A percentile compares a stretch with the other conserved stretches of the same genome.
Conservation (phyloP, 2,329 filamentous ascomycete species). For the Knoxdaviesia proteae region DNA sequence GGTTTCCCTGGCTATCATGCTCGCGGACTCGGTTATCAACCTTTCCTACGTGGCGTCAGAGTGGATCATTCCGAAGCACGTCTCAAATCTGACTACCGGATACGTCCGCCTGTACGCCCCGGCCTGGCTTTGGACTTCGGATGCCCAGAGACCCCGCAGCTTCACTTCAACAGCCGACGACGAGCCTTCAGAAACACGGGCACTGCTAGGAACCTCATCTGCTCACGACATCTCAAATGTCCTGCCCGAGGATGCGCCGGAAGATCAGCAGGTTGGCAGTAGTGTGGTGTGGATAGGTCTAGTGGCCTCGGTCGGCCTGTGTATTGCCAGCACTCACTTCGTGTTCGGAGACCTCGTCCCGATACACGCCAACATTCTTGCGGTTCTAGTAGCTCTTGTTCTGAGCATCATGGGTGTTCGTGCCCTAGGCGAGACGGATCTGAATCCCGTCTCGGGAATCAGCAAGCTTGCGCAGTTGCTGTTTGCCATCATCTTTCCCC, state of each 20-base stretch:
- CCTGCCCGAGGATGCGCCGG: constrained; percentile 52
- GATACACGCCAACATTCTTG: constrained; percentile 50
- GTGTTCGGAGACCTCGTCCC: constrained; percentile 73
- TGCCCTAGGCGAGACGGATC: constrained; percentile 61
- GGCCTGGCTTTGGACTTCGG: constrained; percentile 1
- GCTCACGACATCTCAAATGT: constrained; percentile 6
- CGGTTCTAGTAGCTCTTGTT: constrained; percentile 67
- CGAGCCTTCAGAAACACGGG: background rate
- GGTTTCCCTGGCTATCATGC: constrained; percentile 90
- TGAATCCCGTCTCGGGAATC: constrained; percentile 92
- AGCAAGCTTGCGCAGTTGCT: constrained; percentile 91
- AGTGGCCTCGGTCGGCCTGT: constrained; percentile 54
- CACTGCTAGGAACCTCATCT: constrained; percentile 1
- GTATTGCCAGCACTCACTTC: constrained; percentile 59
- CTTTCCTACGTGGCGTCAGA: constrained; percentile 48
- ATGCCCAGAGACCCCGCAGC: too few relatives aligned
- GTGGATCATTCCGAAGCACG: background rate
- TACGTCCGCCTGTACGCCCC: constrained; percentile 1
- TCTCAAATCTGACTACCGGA: constrained; percentile 30
- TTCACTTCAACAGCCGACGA: background rate
- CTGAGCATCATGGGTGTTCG: constrained; percentile 55
- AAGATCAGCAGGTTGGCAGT: constrained; percentile 58
- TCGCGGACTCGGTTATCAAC: constrained; percentile 78
- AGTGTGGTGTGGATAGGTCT: constrained; percentile 57
- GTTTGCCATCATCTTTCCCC: constrained; percentile 75